Percentiles rank a stretch among this genome's conserved stretches.
These are phyloP conservation scores for Mikania micrantha DNA, from an alignment of 129 eudicot genomes.

Conservation along the genomic window DNA sequence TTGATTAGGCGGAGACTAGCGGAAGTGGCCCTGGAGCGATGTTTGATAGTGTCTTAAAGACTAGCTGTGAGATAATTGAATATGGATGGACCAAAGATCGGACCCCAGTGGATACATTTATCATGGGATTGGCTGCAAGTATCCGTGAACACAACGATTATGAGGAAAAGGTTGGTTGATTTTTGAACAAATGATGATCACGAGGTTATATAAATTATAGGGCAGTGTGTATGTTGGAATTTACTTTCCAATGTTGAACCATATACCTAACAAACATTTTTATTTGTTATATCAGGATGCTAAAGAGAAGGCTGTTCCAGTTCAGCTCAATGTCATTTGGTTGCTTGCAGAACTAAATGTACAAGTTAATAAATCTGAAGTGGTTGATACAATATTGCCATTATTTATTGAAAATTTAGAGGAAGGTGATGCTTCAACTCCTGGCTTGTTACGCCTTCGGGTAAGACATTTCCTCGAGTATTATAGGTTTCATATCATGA, in stretches of 20 bases:
- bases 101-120: conserved; percentile 89
- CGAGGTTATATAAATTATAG: not conserved
- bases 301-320: conserved; percentile 62
- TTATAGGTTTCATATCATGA: not conserved
- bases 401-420: conserved; percentile 81
- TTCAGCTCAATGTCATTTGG: conserved; percentile 72
- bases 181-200: not conserved
- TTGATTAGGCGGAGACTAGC: conserved; percentile 65
- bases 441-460: conserved; percentile 83
- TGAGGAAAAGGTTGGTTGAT: conserved; percentile 82
- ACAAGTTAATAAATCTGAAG: conserved; percentile 75
- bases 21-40: conserved; percentile 72
- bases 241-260: not conserved
- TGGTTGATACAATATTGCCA: conserved; percentile 85
- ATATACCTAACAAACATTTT: not conserved
- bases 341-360: conserved; percentile 81
- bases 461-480: conserved; percentile 28
- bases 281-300: conserved; percentile 42
- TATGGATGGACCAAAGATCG: conserved; percentile 93
- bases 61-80: conserved; percentile 86
- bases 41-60: conserved; percentile 72
- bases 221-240: not conserved
- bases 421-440: conserved; percentile 97
- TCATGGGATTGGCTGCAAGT: conserved; percentile 78
- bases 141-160: conserved; percentile 83